Evolutionary conservation across 345 rosid genomes (phyloP), one percentile per base, ranked within the genome.

Genomic region (Xanthoceras sorbifolium): DNA sequence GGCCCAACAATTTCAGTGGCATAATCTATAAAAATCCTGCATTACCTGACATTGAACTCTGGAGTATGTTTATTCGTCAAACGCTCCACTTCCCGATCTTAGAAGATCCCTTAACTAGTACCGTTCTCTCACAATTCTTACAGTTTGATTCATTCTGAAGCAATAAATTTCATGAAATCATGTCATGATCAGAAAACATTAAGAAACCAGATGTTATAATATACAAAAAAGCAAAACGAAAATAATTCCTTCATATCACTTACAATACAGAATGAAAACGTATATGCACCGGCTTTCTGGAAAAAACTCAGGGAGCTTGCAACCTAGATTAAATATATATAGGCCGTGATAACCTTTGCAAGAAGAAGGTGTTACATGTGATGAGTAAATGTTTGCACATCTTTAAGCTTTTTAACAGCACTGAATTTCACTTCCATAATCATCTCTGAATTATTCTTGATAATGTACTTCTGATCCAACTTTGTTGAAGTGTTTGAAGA

Each of bases 401-500:
- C 87, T 83, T 48, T 46, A 36, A 40, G 6, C 50, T 67, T 79
- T 52, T 69, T 40, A 36, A 50, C 73, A 60, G 70, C 17, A 18
- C 80, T 78, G 74, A 80, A 76, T 28, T 75, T 84, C 26, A 91
- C 82, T 63, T 75, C 81, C 90, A 93, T 82, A 29, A 75, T 64
- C 92, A 93, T 91, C 25, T 85, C 85, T 70, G 73, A 40, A 42
- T 59, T 73, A 55, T 60, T 62, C 77, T 87, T 88, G 52, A 85
- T 80, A 55, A 93, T 84, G 71, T 80, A 71, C 81, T 81, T 91
- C 79, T 89, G 94, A 48, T 88, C 90, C 86, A 89, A 78, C 63
- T 66, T 77, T 60, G 81, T 85, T 8, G 84, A 79, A 69, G 75
- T 63, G 68, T 79, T 71, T 26, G 86, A 74, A 52, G 85, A 78